These are phyloP conservation scores for Ogataea paraovalis DNA, from an alignment of 805 yeast species.

Conservation along the genomic window DNA sequence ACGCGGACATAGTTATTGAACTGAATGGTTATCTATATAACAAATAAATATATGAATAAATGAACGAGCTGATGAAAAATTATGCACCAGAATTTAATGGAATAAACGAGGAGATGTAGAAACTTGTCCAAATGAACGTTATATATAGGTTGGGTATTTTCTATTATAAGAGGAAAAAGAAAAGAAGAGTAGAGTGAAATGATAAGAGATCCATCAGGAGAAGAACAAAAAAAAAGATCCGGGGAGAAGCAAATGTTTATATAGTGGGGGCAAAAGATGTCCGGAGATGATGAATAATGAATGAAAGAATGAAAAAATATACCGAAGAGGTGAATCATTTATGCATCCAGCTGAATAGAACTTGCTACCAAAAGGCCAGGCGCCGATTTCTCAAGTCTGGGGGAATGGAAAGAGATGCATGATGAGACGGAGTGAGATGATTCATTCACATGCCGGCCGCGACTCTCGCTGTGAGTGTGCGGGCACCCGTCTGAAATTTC, in stretches of 20 bases:
- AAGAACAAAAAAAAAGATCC: neutral
- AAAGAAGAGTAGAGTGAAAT: too few species aligned
- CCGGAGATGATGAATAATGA: neutral
- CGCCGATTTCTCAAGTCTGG: neutral
- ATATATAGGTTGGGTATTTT: too few species aligned
- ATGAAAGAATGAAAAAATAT: too few species aligned
- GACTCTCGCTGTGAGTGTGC: too few species aligned
- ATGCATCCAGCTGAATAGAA: too few species aligned
- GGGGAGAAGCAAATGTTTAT: neutral
- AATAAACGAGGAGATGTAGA: too few species aligned
- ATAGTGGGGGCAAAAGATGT: neutral
- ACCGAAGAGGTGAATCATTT: too few species aligned
- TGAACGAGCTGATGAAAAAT: neutral
- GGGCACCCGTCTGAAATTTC: too few species aligned
- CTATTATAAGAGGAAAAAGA: neutral
- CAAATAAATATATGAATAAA: neutral
- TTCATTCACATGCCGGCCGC: too few species aligned
- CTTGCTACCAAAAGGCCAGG: neutral
- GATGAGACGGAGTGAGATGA: too few species aligned
- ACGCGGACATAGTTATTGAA: slow-evolving; percentile 18
- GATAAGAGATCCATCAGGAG: neutral
- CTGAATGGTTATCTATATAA: neutral
- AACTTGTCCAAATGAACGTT: too few species aligned
- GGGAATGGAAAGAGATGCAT: slow-evolving; percentile 1
- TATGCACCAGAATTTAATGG: too few species aligned